A percentile compares a stretch with the other conserved stretches of the same genome.
Evolutionary conservation across 129 eudicot genomes (phyloP).

Genomic region (Mikania micrantha): DNA sequence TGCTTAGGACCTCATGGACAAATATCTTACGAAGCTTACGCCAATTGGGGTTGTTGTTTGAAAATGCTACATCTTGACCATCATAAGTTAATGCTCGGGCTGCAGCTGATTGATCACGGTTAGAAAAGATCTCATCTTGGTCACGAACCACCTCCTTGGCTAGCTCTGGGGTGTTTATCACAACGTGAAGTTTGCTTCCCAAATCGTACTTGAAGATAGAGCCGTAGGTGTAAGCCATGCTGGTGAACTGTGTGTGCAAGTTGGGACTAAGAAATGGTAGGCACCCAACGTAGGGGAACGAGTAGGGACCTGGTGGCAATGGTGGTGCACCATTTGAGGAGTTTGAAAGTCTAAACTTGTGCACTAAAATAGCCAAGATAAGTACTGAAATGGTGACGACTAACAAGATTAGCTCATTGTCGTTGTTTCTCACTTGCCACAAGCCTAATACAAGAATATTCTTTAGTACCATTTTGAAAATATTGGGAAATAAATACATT

Average conservation of each 20-base stretch:
- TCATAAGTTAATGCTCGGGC: background rate
- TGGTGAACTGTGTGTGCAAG: background rate
- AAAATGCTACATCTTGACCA: background rate
- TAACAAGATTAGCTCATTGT: background rate
- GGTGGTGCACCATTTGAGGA: background rate
- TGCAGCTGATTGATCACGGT: background rate
- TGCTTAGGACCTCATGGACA: constrained; percentile 6
- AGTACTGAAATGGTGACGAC: background rate
- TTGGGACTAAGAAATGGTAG: background rate
- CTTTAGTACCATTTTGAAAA: no score
- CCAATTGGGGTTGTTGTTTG: background rate
- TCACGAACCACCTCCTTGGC: no score
- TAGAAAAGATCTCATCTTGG: background rate
- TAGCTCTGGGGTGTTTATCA: background rate
- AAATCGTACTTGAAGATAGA: background rate
- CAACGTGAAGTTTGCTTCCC: background rate
- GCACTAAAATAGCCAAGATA: background rate
- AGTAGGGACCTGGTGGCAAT: constrained; percentile 5
- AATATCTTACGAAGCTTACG: no score
- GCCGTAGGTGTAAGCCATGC: background rate
- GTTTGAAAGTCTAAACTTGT: background rate
- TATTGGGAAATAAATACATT: no score
- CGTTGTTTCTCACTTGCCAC: no score
- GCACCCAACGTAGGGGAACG: background rate
- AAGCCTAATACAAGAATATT: no score